Conservation (phyloP, 768 basidiomycete genomes). For the Rossbeevera mucosa region DNA sequence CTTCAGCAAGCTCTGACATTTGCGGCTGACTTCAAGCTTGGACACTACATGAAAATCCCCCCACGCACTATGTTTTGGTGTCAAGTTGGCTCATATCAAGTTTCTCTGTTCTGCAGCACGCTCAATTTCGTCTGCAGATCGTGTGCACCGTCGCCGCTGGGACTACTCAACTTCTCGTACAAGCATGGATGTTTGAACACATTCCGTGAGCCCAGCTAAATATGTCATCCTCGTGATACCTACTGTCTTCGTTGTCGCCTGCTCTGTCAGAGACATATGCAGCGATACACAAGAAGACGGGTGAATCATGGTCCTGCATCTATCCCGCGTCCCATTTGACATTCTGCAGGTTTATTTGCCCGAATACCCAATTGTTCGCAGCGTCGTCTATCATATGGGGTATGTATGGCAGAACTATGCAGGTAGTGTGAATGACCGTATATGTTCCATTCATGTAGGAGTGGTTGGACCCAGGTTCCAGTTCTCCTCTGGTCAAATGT, state of each 20-base stretch:
- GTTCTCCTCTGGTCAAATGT: conserved; percentile 55
- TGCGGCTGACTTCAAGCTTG: conserved; percentile 74
- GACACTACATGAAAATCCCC: conserved; percentile 60
- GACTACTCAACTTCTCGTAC: conserved; percentile 71
- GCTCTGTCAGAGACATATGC: conserved; percentile 44
- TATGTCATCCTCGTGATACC: neutral
- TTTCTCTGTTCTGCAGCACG: neutral
- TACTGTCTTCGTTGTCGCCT: neutral
- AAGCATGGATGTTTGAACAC: conserved; percentile 63
- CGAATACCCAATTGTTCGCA: conserved; percentile 47
- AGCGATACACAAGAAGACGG: conserved; percentile 38
- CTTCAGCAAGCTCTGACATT: conserved; percentile 55
- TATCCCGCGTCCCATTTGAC: neutral
- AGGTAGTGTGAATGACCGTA: too few relatives aligned
- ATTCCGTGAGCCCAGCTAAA: conserved; percentile 41
- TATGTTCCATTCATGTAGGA: conserved; percentile 36
- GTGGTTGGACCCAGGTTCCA: conserved; percentile 59
- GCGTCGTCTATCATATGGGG: conserved; percentile 53
- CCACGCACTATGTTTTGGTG: conserved; percentile 68
- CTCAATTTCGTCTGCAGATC: conserved; percentile 34
- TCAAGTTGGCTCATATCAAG: conserved; percentile 39
- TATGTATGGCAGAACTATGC: conserved; percentile 7
- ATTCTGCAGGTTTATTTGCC: conserved; percentile 44
- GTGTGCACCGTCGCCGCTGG: conserved; percentile 64
- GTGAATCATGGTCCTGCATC: neutral